These are phyloP conservation scores for Melampsora abietis-canadensis DNA, from an alignment of 1,284 basidiomycete genomes.

Conservation along the genomic window DNA sequence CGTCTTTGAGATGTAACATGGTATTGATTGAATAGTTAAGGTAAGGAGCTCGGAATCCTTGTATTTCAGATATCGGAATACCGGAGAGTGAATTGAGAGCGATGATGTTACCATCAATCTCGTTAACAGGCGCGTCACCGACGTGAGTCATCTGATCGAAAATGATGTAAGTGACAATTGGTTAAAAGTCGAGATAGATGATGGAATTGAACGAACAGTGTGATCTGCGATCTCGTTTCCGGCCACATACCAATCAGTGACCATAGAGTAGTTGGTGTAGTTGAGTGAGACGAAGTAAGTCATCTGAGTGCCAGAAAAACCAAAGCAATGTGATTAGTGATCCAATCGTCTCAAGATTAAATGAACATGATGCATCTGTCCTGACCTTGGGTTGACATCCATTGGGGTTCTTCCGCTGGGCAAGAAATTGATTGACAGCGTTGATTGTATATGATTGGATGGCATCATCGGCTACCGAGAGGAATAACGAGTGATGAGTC, in stretches of 20 bases:
- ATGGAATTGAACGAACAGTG: conserved; percentile 59
- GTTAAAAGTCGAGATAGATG: not conserved
- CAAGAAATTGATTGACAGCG: conserved; percentile 63
- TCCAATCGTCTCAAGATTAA: too few species aligned
- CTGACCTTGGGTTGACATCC: conserved; percentile 64
- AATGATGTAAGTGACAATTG: conserved; percentile 3
- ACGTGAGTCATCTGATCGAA: conserved; percentile 71
- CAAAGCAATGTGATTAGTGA: not conserved
- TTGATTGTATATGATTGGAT: conserved; percentile 54
- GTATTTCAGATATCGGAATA: conserved; percentile 67
- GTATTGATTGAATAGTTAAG: conserved; percentile 63
- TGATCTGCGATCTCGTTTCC: conserved; percentile 85
- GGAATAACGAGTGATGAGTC: conserved; percentile 61
- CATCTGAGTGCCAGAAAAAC: conserved; percentile 55
- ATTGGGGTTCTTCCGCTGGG: conserved; percentile 73
- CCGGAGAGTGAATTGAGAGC: conserved; percentile 75
- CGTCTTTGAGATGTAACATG: conserved; percentile 58
- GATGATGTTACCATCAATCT: conserved; percentile 74
- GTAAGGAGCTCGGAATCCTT: conserved; percentile 74
- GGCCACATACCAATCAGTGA: conserved; percentile 78
- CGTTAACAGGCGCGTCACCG: conserved; percentile 57
- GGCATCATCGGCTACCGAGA: conserved; percentile 53
- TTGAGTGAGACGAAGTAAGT: conserved; percentile 70
- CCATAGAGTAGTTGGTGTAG: conserved; percentile 71
- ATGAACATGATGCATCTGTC: conserved; percentile 45